Conservation (phyloP, 2,329 filamentous ascomycete species). For the Phaeosphaeria sp. region DNA sequence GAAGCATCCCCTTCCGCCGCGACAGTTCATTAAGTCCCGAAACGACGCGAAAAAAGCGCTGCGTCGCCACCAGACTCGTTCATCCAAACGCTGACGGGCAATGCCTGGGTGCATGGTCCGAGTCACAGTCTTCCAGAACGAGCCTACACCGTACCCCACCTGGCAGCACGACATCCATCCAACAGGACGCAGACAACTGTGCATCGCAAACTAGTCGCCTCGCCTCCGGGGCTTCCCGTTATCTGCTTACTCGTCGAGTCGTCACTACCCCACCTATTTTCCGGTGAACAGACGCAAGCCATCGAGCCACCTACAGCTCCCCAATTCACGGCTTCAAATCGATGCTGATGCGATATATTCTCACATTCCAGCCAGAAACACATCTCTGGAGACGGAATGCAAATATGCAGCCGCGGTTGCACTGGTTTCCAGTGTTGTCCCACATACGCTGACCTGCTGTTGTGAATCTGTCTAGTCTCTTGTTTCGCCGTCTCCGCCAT, state of each 20-base stretch:
- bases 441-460: neutral
- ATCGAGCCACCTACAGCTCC: conserved; percentile 13
- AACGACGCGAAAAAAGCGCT: conserved; percentile 35
- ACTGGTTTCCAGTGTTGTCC: neutral
- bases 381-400: neutral
- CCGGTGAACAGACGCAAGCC: conserved; percentile 35
- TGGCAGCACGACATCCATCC: conserved; percentile 29
- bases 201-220: conserved; percentile 38
- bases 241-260: conserved; percentile 26
- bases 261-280: conserved; percentile 23
- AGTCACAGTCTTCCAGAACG: conserved; percentile 32
- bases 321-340: conserved; percentile 9
- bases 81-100: conserved; percentile 28
- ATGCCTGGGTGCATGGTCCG: conserved; percentile 4
- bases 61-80: conserved; percentile 31
- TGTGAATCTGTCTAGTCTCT: neutral
- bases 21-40: conserved; percentile 36
- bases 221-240: conserved; percentile 25
- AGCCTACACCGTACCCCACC: conserved; percentile 27
- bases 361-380: neutral
- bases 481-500: conserved; percentile 3
- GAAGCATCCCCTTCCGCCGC: conserved; percentile 29
- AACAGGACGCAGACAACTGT: conserved; percentile 45
- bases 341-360: neutral
- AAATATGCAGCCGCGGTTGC: neutral